Evolutionary conservation across 2,329 filamentous ascomycete genomes (phyloP), one percentile per base, ranked within the genome.

Genomic region (Alternaria solani): DNA sequence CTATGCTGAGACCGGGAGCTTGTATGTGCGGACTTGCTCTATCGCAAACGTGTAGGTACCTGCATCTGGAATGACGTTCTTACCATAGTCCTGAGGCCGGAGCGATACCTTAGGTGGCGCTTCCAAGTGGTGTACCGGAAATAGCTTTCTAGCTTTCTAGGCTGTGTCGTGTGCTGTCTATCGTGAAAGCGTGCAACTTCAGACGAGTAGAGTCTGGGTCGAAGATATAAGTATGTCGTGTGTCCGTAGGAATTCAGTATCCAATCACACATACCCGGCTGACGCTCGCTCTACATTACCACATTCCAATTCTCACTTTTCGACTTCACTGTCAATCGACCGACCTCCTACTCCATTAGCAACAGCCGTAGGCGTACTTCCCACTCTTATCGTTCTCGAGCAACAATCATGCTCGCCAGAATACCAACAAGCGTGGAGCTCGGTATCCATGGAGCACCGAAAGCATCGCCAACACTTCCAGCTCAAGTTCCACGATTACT

Each of bases 401-500:
- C 39, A 26, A 16, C 26, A 43, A 46, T 38, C 7, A 70, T 66
- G 64, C 58, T 69, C 32, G 56, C 55, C 20, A 67, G 68, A 32
- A 41, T 60, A 55, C 44, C 63, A 28, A 28, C 47, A 23, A 55
- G 18, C 25, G 41, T 39, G 38, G 59, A 68, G 12, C 20, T 42
- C 16, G 55, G 43, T 43, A 34, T 32, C 26, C 43, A 52, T 25
- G 30, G 43, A 42, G 34, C 57, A 39, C 46, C 51, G 32, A 51
- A 62, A 43, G 56, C 55, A 16, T 41, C 56, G 9, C 32, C 59
- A 41, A 49, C 36, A 16, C 44, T 43, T 46, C 55, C 61, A 6
- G 64, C 67, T 11, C 62, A 65, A 56, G 48, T 68, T n/a, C 64
- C 64, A 25, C 62, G 55, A 32, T 64, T 70, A 34, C 60, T 62